A percentile compares a stretch with the other conserved stretches of the same genome.
Conservation (phyloP, 805 yeast species). For the Metschnikowia picachoensis region DNA sequence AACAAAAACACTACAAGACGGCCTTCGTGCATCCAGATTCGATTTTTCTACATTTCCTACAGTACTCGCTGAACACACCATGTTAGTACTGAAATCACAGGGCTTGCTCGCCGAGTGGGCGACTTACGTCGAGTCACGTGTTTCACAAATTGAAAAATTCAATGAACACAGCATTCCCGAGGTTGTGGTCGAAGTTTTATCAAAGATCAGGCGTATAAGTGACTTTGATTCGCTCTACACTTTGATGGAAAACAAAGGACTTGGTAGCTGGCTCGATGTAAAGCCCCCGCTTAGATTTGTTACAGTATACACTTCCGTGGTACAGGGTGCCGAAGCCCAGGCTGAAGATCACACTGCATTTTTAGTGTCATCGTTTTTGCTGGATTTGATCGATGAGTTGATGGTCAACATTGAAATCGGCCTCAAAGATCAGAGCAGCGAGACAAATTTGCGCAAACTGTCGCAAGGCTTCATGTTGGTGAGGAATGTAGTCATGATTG, state of each 20-base stretch:
- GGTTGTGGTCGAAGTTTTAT: conserved; percentile 67
- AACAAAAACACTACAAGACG: conserved; percentile 22
- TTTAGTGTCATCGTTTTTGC: conserved; percentile 60
- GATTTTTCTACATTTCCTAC: conserved; percentile 11
- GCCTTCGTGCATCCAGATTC: conserved; percentile 13
- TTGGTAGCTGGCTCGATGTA: conserved; percentile 68
- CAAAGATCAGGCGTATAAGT: conserved; percentile 60
- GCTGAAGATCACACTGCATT: conserved; percentile 21
- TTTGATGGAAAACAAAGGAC: conserved; percentile 48
- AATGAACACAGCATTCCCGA: conserved; percentile 70
- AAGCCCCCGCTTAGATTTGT: conserved; percentile 50
- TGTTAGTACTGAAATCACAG: conserved; percentile 22
- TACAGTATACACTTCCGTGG: conserved; percentile 45
- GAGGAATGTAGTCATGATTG: conserved; percentile 70
- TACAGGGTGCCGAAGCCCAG: conserved; percentile 32
- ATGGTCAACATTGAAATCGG: conserved; percentile 60
- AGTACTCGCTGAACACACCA: conserved; percentile 14
- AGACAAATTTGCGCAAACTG: conserved; percentile 32
- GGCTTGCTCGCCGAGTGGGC: conserved; percentile 55
- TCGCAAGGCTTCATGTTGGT: conserved; percentile 67
- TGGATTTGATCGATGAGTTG: conserved; percentile 77
- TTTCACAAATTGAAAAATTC: conserved; percentile 48
- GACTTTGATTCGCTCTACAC: conserved; percentile 53
- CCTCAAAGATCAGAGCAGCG: conserved; percentile 38
- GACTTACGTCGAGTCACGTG: conserved; percentile 49